A percentile compares a stretch with the other conserved stretches of the same genome.
Conservation (phyloP, 352 stramenopile genomes). For the Phytophthora foliorum region DNA sequence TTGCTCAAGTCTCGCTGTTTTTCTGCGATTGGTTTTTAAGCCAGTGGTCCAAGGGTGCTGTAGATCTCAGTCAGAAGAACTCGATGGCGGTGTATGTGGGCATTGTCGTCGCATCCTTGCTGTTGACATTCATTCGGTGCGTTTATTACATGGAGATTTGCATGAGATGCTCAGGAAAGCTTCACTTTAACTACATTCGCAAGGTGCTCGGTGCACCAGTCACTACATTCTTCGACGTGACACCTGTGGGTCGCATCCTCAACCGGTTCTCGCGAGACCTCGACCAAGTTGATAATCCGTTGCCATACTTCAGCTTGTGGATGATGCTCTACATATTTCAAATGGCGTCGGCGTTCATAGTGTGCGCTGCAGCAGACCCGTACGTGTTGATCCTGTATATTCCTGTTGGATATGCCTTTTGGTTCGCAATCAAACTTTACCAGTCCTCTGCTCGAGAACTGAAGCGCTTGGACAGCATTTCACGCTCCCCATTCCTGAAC, state of each 20-base stretch:
- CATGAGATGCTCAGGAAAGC: conserved; percentile 51
- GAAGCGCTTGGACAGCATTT: conserved; percentile 96
- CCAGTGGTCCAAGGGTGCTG: conserved; percentile 48
- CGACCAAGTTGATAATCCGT: conserved; percentile 64
- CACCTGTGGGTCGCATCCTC: conserved; percentile 67
- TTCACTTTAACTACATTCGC: conserved; percentile 55
- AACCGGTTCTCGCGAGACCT: conserved; percentile 76
- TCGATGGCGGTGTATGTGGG: conserved; percentile 50
- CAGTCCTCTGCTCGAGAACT: conserved; percentile 86
- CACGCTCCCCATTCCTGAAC: conserved; percentile 91
- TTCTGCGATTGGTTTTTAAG: conserved; percentile 67
- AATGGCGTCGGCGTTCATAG: conserved; percentile 45
- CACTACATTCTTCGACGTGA: conserved; percentile 68
- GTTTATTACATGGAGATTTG: conserved; percentile 61
- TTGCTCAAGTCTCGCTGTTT: conserved; percentile 57
- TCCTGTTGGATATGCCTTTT: conserved; percentile 42
- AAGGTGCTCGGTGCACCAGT: conserved; percentile 53
- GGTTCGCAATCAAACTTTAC: conserved; percentile 76
- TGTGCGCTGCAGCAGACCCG: conserved; percentile 56
- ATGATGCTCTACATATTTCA: conserved; percentile 60
- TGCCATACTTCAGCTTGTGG: conserved; percentile 66
- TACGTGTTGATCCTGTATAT: conserved; percentile 66
- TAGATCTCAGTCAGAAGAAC: conserved; percentile 44
- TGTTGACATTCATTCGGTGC: conserved; percentile 53
- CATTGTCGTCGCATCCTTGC: conserved; percentile 40